These are phyloP conservation scores for Ammopiptanthus mongolicus DNA, from an alignment of 306 rosid species.

Conservation along the genomic window DNA sequence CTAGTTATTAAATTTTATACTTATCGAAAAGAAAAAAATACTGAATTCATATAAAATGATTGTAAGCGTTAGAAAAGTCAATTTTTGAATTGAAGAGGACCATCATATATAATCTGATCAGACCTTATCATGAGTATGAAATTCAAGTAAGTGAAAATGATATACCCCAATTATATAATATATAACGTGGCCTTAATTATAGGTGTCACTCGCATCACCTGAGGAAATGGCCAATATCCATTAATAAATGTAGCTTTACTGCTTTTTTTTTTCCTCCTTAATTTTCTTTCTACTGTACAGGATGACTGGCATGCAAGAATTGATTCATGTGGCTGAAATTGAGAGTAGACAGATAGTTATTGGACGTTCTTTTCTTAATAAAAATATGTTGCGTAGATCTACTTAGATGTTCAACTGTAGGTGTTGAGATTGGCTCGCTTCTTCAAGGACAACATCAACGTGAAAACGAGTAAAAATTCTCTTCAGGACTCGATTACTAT, in stretches of 20 bases:
- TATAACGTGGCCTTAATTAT: not conserved
- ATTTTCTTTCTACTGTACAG: not conserved
- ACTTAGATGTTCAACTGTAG: not conserved
- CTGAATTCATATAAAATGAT: no score
- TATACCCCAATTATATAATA: not conserved
- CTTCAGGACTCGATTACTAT: no score
- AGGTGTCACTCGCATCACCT: not conserved
- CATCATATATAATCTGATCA: not conserved
- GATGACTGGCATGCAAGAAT: not conserved
- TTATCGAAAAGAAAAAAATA: no score
- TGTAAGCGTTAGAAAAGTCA: no score
- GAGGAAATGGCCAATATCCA: not conserved
- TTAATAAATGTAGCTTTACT: not conserved
- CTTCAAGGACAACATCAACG: not conserved
- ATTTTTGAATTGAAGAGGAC: no score
- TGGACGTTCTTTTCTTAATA: not conserved
- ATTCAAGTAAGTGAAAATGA: not conserved
- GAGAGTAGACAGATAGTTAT: not conserved
- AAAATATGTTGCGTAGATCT: not conserved
- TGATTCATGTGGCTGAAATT: constrained; percentile 1
- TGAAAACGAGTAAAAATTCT: no score
- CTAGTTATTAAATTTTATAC: no score
- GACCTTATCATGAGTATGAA: not conserved
- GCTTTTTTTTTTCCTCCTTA: not conserved
- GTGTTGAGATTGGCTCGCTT: not conserved